phyloP scores from a whole-genome alignment of 441 rosid genomes.

The Isatis lusitanica region DNA sequence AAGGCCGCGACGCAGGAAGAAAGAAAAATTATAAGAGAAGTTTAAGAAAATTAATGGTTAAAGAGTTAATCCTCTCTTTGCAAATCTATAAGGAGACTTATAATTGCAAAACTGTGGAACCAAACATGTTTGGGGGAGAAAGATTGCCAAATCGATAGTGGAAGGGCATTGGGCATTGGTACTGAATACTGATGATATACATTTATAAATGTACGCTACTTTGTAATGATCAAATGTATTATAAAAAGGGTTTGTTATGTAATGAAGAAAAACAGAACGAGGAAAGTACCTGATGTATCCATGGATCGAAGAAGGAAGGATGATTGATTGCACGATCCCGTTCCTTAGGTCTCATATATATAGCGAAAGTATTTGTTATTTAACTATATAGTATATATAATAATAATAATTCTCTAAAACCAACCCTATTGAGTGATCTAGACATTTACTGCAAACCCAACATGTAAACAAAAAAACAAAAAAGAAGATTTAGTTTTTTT shows the following conservation, averaged over 20 bases:
- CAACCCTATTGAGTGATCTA: background rate
- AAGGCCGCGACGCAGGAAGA: background rate
- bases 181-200: background rate
- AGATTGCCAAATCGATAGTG: background rate
- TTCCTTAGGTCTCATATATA: background rate
- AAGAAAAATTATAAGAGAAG: background rate
- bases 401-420: no score
- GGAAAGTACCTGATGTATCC: slow-evolving; percentile 21
- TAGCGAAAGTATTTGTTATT: background rate
- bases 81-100: background rate
- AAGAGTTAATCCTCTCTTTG: background rate
- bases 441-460: background rate
- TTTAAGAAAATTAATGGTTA: background rate
- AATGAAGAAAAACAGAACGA: background rate
- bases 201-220: background rate
- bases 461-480: background rate
- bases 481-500: background rate
- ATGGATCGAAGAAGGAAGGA: slow-evolving; percentile 12
- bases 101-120: background rate
- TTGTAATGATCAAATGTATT: background rate
- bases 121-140: background rate
- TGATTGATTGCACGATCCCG: background rate
- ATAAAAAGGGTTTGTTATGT: background rate
- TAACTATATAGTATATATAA: background rate
- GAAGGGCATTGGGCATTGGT: background rate